Conservation (phyloP, 1,139 yeast genomes). For the Pneumocystis jirovecii region DNA sequence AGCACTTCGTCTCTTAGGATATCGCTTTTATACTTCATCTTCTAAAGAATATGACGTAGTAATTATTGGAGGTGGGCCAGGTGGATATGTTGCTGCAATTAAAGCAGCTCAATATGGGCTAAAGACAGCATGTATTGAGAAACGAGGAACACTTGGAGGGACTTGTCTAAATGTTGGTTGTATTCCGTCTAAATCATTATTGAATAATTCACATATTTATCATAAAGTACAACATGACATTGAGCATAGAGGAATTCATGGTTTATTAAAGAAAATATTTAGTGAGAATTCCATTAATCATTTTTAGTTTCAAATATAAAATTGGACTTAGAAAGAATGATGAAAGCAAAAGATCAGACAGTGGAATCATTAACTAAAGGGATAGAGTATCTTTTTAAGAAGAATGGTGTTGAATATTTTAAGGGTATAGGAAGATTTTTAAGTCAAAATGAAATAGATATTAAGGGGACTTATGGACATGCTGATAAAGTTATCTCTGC, state of each 20-base stretch:
- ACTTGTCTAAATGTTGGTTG: slow-evolving; percentile 97
- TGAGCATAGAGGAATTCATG: slow-evolving; percentile 77
- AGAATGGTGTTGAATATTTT: slow-evolving; percentile 84
- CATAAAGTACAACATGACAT: slow-evolving; percentile 83
- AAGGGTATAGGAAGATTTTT: slow-evolving; percentile 87
- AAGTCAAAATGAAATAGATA: slow-evolving; percentile 62
- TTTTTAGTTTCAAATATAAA: slow-evolving; percentile 39
- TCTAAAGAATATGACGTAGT: slow-evolving; percentile 69
- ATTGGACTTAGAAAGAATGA: slow-evolving; percentile 63
- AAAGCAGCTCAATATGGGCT: slow-evolving; percentile 94
- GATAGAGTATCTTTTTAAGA: slow-evolving; percentile 85
- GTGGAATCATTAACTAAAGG: slow-evolving; percentile 86
- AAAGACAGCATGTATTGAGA: slow-evolving; percentile 91
- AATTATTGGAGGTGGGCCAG: slow-evolving; percentile 98
- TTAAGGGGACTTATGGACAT: slow-evolving; percentile 76
- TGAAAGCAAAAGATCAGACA: slow-evolving; percentile 82
- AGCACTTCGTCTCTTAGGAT: neutral
- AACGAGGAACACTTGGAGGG: slow-evolving; percentile 93
- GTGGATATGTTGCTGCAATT: slow-evolving; percentile 94
- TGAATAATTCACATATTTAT: slow-evolving; percentile 86
- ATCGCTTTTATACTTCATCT: neutral
- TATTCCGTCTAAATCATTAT: slow-evolving; percentile 90
- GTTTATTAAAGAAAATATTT: slow-evolving; percentile 6
- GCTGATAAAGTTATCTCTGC: slow-evolving; percentile 56
- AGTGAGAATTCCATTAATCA: neutral